phyloP scores from a whole-genome alignment of 1,284 basidiomycete genomes.

The Boletellus deceptivus region DNA sequence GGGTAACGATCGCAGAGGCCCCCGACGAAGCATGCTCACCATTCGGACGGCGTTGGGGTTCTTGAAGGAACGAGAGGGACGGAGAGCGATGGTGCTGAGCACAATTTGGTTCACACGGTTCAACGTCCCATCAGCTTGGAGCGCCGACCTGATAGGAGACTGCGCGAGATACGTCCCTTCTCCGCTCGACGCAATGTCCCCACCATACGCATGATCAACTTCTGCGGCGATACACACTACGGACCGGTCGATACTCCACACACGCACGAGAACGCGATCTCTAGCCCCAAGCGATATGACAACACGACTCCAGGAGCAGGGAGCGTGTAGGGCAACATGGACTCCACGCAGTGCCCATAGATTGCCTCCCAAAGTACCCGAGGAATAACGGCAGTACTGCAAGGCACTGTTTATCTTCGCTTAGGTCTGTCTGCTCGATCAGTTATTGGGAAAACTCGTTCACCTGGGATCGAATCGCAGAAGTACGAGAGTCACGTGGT shows the following conservation, averaged over 20 bases:
- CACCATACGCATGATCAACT: slow-evolving; percentile 7
- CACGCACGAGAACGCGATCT: background rate
- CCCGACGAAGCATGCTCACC: slow-evolving; percentile 14
- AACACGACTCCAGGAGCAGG: background rate
- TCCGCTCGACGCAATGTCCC: background rate
- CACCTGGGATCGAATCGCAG: too few species aligned
- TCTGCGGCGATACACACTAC: slow-evolving; percentile 18
- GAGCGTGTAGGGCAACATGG: background rate
- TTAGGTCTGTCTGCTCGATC: too few species aligned
- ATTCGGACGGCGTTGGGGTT: slow-evolving; percentile 6
- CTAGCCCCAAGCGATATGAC: background rate
- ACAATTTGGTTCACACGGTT: slow-evolving; percentile 13
- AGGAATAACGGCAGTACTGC: too few species aligned
- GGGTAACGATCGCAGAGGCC: background rate
- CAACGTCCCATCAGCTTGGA: background rate
- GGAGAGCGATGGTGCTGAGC: slow-evolving; percentile 6
- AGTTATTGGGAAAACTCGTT: too few species aligned
- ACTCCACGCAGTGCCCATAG: background rate
- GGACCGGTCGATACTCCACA: background rate
- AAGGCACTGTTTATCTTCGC: too few species aligned
- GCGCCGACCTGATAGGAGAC: too few species aligned
- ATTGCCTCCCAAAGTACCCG: too few species aligned
- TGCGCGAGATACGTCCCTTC: too few species aligned
- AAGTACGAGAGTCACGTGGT: too few species aligned
- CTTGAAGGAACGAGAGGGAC: slow-evolving; percentile 18